Evolutionary conservation across 2,329 filamentous ascomycete genomes (phyloP).

Genomic region (Coniochaeta pulveracea): DNA sequence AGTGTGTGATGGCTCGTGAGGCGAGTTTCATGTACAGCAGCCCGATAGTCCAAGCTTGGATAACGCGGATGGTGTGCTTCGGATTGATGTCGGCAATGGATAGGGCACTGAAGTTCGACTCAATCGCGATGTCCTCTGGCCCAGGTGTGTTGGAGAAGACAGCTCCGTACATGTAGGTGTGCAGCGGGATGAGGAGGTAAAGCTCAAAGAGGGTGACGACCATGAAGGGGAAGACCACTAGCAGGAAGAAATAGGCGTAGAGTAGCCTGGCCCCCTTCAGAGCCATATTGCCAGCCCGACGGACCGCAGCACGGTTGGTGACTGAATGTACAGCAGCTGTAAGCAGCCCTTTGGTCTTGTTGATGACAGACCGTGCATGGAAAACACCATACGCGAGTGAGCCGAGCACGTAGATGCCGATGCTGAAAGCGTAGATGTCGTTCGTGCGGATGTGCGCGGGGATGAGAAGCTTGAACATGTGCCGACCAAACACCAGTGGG

Average conservation of each 20-base stretch:
- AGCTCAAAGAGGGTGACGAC: constrained; percentile 75
- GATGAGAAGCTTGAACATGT: constrained; percentile 62
- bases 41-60: constrained; percentile 91
- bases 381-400: constrained; percentile 50
- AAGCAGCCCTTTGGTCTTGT: constrained; percentile 20
- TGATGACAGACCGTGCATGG: constrained; percentile 31
- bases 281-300: constrained; percentile 16
- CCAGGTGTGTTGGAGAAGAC: constrained; percentile 5
- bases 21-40: constrained; percentile 81
- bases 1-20: constrained; percentile 54
- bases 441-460: constrained; percentile 68
- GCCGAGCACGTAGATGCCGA: constrained; percentile 75
- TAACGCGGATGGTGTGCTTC: constrained; percentile 67
- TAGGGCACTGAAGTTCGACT: constrained; percentile 13
- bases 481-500: constrained; percentile 75
- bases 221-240: constrained; percentile 70
- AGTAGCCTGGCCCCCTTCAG: constrained; percentile 34
- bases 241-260: constrained; percentile 67
- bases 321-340: constrained; percentile 14
- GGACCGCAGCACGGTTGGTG: constrained; percentile 18
- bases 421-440: constrained; percentile 92
- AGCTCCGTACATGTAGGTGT: constrained; percentile 56
- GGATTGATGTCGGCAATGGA: constrained; percentile 18
- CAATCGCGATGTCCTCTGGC: constrained; percentile 14
- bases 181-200: constrained; percentile 77